phyloP scores from a whole-genome alignment of 306 rosid genomes.

The Lathyrus sativus region DNA sequence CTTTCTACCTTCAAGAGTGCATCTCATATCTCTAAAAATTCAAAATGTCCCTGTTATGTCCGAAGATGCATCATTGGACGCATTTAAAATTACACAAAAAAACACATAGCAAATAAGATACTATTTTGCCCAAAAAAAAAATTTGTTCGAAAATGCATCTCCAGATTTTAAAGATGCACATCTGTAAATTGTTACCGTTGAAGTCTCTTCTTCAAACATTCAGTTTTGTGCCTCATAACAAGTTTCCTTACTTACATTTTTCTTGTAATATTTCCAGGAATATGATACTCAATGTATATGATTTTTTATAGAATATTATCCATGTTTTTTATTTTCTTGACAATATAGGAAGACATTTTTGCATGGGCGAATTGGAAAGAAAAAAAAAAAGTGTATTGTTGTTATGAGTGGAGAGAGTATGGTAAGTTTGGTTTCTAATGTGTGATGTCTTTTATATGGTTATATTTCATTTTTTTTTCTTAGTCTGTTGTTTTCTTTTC shows the following conservation, averaged over 20 bases:
- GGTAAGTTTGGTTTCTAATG: constrained; percentile 43
- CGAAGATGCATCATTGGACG: too few relatives aligned
- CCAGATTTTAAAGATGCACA: too few relatives aligned
- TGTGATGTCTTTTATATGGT: neutral
- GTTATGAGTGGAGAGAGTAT: constrained; percentile 69
- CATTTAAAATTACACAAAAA: too few relatives aligned
- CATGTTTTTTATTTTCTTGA: neutral
- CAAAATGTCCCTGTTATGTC: too few relatives aligned
- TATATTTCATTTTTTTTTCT: neutral
- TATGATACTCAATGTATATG: neutral
- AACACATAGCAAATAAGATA: too few relatives aligned
- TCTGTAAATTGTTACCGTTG: too few relatives aligned
- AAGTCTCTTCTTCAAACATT: neutral
- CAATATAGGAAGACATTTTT: constrained; percentile 64
- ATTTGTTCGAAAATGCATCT: too few relatives aligned
- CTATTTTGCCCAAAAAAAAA: too few relatives aligned
- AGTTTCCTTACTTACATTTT: constrained; percentile 52
- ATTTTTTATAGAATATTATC: neutral
- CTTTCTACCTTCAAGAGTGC: too few relatives aligned
- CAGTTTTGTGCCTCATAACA: constrained; percentile 42
- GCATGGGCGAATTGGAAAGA: constrained; percentile 49
- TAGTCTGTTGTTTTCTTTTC: neutral
- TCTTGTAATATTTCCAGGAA: constrained; percentile 43
- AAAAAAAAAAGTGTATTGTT: constrained; percentile 52
- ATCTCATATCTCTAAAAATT: too few relatives aligned